A percentile compares a stretch with the other conserved stretches of the same genome.
Evolutionary conservation across 306 rosid species (phyloP).

Genomic region (Cyamopsis tetragonoloba): DNA sequence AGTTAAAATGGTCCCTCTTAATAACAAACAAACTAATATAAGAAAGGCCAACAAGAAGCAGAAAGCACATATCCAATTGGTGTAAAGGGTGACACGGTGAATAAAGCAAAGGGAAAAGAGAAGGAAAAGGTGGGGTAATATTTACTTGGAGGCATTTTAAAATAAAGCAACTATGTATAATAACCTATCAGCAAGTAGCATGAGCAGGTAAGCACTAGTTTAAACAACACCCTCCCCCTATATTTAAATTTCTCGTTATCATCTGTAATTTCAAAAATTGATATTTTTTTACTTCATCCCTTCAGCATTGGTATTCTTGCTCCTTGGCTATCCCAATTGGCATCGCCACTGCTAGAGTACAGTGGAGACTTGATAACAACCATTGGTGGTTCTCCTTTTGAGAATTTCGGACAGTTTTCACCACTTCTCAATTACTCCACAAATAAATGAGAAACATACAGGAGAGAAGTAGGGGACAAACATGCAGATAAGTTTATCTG

Average conservation of each 20-base stretch:
- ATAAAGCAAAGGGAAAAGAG: neutral
- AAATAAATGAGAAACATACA: constrained; percentile 13
- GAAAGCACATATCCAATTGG: neutral
- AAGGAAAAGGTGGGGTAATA: neutral
- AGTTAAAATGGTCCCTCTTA: neutral
- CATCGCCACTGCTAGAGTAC: constrained; percentile 3
- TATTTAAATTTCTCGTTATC: neutral
- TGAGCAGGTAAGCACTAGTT: no score
- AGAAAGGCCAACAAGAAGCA: neutral
- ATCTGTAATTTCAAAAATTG: neutral
- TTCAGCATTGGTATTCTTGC: neutral
- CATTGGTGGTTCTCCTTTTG: neutral
- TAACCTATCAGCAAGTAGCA: neutral
- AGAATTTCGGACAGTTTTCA: neutral
- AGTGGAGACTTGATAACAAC: neutral
- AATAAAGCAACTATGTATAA: neutral
- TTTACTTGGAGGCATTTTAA: neutral
- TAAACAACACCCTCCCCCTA: no score
- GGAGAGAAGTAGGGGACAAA: constrained; percentile 2
- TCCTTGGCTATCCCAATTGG: neutral
- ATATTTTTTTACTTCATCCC: neutral
- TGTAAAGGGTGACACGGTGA: neutral
- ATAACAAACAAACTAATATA: constrained; percentile 3
- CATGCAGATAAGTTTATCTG: neutral
- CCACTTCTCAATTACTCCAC: constrained; percentile 9